Percentiles rank a stretch among this genome's conserved stretches.
phyloP scores from a whole-genome alignment of 257 asterid species.

The Gentiana macrophylla region DNA sequence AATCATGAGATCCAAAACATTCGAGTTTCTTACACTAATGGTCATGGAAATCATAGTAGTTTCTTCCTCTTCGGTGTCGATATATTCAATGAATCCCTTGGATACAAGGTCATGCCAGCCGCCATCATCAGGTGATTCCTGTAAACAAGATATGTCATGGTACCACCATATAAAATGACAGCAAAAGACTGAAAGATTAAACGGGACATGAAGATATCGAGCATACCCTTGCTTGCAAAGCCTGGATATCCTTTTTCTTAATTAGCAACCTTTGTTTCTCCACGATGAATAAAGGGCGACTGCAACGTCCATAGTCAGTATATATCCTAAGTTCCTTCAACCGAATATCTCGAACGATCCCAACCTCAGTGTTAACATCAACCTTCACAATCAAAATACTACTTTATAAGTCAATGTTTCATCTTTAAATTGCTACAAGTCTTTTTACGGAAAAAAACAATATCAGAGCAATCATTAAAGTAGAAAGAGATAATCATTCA shows the following conservation, averaged over 20 bases:
- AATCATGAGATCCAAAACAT: neutral
- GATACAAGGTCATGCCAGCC: constrained; percentile 30
- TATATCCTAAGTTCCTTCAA: constrained; percentile 17
- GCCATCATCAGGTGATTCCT: constrained; percentile 19
- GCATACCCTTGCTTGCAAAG: constrained; percentile 14
- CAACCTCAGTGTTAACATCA: constrained; percentile 22
- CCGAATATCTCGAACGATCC: constrained; percentile 14
- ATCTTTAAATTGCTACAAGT: neutral
- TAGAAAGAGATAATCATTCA: neutral
- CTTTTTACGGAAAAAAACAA: neutral
- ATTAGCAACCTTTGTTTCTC: constrained; percentile 18
- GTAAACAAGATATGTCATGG: constrained; percentile 7
- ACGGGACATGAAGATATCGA: neutral
- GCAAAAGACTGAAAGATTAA: too few relatives aligned
- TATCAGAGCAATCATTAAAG: neutral
- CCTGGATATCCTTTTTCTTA: constrained; percentile 13
- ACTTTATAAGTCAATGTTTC: neutral
- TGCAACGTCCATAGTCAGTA: constrained; percentile 22
- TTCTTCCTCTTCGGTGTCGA: constrained; percentile 14
- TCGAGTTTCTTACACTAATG: constrained; percentile 2
- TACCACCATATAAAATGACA: neutral
- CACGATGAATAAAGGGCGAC: constrained; percentile 19
- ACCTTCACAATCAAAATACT: constrained; percentile 3
- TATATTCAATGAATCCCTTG: constrained; percentile 23
- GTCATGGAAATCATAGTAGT: constrained; percentile 17